Evolutionary conservation across 106 monocot species (phyloP), one percentile per base, ranked within the genome.

Genomic region (Dioscorea alata): DNA sequence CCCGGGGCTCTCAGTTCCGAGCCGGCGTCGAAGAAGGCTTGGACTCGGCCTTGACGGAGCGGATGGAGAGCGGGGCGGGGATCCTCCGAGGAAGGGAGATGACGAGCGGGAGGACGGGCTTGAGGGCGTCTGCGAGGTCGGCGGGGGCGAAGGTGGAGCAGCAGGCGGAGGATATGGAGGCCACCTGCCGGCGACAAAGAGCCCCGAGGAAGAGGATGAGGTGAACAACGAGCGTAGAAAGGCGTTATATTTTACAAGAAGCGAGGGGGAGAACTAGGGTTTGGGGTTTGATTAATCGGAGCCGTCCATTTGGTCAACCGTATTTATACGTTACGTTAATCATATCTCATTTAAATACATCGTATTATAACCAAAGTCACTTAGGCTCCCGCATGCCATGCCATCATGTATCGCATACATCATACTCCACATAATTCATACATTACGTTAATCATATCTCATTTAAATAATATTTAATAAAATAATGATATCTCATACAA

Each of bases 1-100:
- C 88, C 73, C 84, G 67, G 62, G 63, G 32, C 69, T 61, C 66
- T 75, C 62, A 57, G 83, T 70, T 82, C 77, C 59, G 34, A 58
- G 35, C 60, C 34, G 75, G 59, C 72, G 50, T 64, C 61, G 68
- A 53, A 54, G 54, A 15, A 54, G 22, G 22, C 60, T 22, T 56
- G 54, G 19, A 19, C 54, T 2, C 54, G 4, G 16, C 54, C 54
- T 56, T 56, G 10, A 56, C 54, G 13, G n/a, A 1, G 10, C 54
- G 16, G 13, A 19, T 8, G 15, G 16, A 2, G 54, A 14, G 54
- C 19, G 54, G 54, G n/a, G 54, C 15, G 13, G 4, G n/a, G 4
- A 16, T 16, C 54, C 54, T 56, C 54, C n/a, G 15, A 3, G 16
- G 54, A 15, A 18, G 3, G 13, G 54, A 19, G 19, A 19, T 18